A percentile compares a stretch with the other conserved stretches of the same genome.
These are phyloP conservation scores for Babesia bovis DNA, from an alignment of 169 alveolate species.

Conservation along the genomic window DNA sequence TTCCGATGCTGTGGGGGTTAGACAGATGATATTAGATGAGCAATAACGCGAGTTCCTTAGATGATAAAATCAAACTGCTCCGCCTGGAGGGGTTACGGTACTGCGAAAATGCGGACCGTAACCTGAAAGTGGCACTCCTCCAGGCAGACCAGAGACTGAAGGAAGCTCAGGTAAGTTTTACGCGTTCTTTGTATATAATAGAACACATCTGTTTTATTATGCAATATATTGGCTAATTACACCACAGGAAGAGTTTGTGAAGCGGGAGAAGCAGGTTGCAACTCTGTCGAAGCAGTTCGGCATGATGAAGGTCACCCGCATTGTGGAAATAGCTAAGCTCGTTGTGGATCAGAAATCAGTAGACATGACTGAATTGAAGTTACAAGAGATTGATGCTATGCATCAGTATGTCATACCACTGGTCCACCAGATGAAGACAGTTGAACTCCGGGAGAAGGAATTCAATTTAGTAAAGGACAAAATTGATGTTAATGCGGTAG, in stretches of 20 bases:
- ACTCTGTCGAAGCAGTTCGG: background rate
- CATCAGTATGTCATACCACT: background rate
- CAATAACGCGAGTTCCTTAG: background rate
- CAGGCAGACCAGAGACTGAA: conserved; percentile 47
- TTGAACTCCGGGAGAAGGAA: conserved; percentile 17
- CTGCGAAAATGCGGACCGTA: conserved; percentile 43
- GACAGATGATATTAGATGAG: background rate
- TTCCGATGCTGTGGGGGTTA: conserved; percentile 29
- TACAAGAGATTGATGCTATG: conserved; percentile 7
- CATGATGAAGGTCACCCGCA: conserved; percentile 3
- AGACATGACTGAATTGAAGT: background rate
- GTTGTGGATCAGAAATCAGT: conserved; percentile 17
- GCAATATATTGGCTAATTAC: background rate
- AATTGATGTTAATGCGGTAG: conserved; percentile 20
- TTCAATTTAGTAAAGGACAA: conserved; percentile 10
- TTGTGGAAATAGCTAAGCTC: conserved; percentile 11
- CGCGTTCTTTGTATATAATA: background rate
- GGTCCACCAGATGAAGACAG: conserved; percentile 15
- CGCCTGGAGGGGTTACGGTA: conserved; percentile 41
- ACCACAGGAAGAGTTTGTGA: conserved; percentile 12
- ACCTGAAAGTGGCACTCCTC: conserved; percentile 35
- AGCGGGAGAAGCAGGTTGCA: conserved; percentile 1
- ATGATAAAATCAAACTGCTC: conserved; percentile 20
- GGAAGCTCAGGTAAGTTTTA: conserved; percentile 35
- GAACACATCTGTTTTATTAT: background rate